Percentiles rank a stretch among this genome's conserved stretches.
phyloP scores from a whole-genome alignment of 2,329 filamentous ascomycete genomes.

The Hyphodiscus sp. region DNA sequence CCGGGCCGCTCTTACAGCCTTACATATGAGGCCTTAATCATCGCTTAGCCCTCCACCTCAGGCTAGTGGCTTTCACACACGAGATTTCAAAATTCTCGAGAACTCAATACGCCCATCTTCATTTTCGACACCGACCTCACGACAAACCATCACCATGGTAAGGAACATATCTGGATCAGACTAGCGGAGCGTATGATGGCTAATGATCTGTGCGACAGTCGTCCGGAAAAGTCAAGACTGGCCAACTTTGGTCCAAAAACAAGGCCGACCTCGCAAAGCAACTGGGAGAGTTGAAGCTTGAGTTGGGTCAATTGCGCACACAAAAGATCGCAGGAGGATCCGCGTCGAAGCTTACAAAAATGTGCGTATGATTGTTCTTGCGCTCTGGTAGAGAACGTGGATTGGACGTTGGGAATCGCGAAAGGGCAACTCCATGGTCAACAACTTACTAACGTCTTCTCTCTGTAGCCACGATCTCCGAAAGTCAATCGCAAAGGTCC shows the following conservation, averaged over 20 bases:
- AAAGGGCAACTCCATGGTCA: not conserved
- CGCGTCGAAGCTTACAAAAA: slow-evolving; percentile 93
- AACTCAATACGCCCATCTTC: not conserved
- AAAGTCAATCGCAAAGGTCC: slow-evolving; percentile 98
- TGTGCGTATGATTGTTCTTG: slow-evolving; percentile 55
- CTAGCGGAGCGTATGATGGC: not conserved
- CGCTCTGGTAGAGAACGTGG: too few relatives aligned
- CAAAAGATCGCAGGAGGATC: slow-evolving; percentile 95
- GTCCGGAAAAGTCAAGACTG: slow-evolving; percentile 79
- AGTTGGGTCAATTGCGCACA: slow-evolving; percentile 93
- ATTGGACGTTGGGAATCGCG: too few relatives aligned
- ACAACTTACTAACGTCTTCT: not conserved
- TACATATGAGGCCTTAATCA: not conserved
- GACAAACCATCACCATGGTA: slow-evolving; percentile 21
- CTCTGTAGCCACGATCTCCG: slow-evolving; percentile 82
- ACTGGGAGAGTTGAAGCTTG: slow-evolving; percentile 89
- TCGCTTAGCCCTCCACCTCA: not conserved
- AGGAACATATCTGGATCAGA: not conserved
- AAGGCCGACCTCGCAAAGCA: slow-evolving; percentile 98
- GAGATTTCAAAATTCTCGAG: not conserved
- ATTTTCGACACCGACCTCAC: slow-evolving; percentile 15
- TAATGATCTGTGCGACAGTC: slow-evolving; percentile 39
- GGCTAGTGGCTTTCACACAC: not conserved
- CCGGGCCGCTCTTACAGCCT: not conserved
- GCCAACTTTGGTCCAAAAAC: slow-evolving; percentile 97